Evolutionary conservation across 2,329 filamentous ascomycete species (phyloP).

Genomic region (Colletotrichum falcatum): DNA sequence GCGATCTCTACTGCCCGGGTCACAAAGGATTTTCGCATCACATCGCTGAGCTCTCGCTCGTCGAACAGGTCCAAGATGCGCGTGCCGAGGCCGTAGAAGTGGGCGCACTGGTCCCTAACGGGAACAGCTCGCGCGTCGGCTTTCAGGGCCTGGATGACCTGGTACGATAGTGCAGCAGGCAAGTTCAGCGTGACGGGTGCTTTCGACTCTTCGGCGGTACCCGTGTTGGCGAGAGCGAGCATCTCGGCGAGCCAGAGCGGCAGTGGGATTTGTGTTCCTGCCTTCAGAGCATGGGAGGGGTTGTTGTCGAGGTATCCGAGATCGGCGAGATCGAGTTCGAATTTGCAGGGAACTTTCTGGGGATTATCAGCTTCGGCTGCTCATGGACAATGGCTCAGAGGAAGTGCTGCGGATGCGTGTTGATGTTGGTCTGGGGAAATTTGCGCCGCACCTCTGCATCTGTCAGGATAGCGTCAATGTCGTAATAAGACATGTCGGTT

Average conservation of each 20-base stretch:
- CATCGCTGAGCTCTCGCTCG: constrained; percentile 79
- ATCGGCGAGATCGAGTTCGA: constrained; percentile 88
- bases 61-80: constrained; percentile 92
- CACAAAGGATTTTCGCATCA: constrained; percentile 84
- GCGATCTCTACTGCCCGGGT: constrained; percentile 84
- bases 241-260: constrained; percentile 97
- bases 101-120: constrained; percentile 82
- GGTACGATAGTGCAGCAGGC: constrained; percentile 79
- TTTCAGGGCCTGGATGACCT: constrained; percentile 89
- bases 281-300: constrained; percentile 76
- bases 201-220: constrained; percentile 53
- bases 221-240: constrained; percentile 77
- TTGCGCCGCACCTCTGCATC: constrained; percentile 76
- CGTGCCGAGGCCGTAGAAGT: constrained; percentile 89
- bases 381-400: not conserved
- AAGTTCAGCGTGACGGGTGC: constrained; percentile 85
- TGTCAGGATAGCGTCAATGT: constrained; percentile 85
- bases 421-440: not conserved
- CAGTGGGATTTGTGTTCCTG: constrained; percentile 82
- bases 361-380: constrained; percentile 5
- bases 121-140: constrained; percentile 90
- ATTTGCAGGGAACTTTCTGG: constrained; percentile 95
- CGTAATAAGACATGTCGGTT: constrained; percentile 78
- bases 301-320: constrained; percentile 93
- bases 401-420: not conserved